Conservation (phyloP, 1,284 basidiomycete species). For the Rhodotorula mucilaginosa region DNA sequence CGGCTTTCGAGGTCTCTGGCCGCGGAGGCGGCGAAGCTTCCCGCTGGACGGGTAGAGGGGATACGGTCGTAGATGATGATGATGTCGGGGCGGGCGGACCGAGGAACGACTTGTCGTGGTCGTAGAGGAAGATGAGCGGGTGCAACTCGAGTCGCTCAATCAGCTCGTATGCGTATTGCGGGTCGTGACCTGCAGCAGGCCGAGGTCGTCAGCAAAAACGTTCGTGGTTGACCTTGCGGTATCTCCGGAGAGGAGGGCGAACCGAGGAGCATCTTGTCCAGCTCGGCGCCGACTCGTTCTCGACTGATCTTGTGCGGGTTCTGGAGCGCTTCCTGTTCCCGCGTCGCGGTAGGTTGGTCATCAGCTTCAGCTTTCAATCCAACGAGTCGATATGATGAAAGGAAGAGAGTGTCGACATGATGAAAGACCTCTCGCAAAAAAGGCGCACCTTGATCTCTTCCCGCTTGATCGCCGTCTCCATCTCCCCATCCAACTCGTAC, state of each 20-base stretch:
- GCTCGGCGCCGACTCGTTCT: slow-evolving; percentile 84
- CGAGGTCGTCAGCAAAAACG: neutral
- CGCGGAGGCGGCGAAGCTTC: slow-evolving; percentile 50
- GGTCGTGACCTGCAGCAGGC: slow-evolving; percentile 63
- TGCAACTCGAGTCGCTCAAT: slow-evolving; percentile 71
- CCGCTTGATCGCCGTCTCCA: slow-evolving; percentile 66
- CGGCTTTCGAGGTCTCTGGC: slow-evolving; percentile 52
- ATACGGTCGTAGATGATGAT: slow-evolving; percentile 60
- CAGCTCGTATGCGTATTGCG: slow-evolving; percentile 67
- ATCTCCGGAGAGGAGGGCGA: neutral
- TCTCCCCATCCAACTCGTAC: slow-evolving; percentile 72
- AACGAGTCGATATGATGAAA: neutral
- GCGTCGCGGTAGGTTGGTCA: neutral
- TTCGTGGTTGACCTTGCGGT: no score
- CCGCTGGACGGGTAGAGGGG: slow-evolving; percentile 50
- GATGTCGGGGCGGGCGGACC: slow-evolving; percentile 56
- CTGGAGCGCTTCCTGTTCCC: slow-evolving; percentile 61
- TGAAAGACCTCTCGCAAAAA: no score
- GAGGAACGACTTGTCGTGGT: slow-evolving; percentile 59
- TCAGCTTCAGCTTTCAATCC: neutral
- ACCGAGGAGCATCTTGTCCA: slow-evolving; percentile 89
- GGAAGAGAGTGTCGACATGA: neutral
- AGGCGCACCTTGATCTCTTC: slow-evolving; percentile 64
- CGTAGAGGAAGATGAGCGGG: slow-evolving; percentile 59
- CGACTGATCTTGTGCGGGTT: slow-evolving; percentile 71